phyloP scores from a whole-genome alignment of 2,329 filamentous ascomycete genomes.

The Alternaria sp. region DNA sequence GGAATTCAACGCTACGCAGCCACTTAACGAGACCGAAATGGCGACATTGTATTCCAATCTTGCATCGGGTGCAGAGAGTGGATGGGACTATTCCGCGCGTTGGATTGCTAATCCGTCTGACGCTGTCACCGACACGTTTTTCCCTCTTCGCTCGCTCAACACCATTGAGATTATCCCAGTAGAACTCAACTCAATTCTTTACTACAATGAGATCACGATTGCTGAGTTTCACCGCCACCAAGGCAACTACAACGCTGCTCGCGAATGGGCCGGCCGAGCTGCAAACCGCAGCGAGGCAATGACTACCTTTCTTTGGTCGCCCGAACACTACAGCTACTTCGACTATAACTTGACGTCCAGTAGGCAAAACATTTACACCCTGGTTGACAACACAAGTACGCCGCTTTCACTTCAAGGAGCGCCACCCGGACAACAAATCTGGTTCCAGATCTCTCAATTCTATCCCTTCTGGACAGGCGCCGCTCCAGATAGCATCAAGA shows the following conservation, averaged over 20 bases:
- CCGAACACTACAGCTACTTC: constrained; percentile 69
- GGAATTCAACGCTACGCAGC: constrained; percentile 62
- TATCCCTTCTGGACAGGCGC: constrained; percentile 76
- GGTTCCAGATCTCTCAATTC: constrained; percentile 68
- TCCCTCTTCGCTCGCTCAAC: constrained; percentile 71
- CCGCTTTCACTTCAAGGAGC: constrained; percentile 54
- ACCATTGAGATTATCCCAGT: constrained; percentile 67
- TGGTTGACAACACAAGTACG: constrained; percentile 54
- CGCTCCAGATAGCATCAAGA: constrained; percentile 64
- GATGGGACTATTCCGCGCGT: constrained; percentile 70
- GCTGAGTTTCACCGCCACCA: constrained; percentile 62
- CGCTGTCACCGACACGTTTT: constrained; percentile 67
- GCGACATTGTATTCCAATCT: constrained; percentile 67
- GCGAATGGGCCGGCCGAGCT: constrained; percentile 61
- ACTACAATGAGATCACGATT: constrained; percentile 70
- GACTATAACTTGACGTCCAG: constrained; percentile 72
- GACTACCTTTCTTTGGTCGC: constrained; percentile 70
- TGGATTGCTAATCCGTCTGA: constrained; percentile 67
- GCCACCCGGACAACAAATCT: constrained; percentile 64
- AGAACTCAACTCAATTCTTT: constrained; percentile 73
- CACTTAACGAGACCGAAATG: constrained; percentile 63
- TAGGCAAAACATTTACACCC: constrained; percentile 64
- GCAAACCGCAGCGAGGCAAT: constrained; percentile 67
- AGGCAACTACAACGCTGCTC: constrained; percentile 62
- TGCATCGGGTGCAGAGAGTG: constrained; percentile 71